A percentile compares a stretch with the other conserved stretches of the same genome.
Evolutionary conservation across 2,329 filamentous ascomycete genomes (phyloP).

Genomic region (Mycosphaerella sp.): DNA sequence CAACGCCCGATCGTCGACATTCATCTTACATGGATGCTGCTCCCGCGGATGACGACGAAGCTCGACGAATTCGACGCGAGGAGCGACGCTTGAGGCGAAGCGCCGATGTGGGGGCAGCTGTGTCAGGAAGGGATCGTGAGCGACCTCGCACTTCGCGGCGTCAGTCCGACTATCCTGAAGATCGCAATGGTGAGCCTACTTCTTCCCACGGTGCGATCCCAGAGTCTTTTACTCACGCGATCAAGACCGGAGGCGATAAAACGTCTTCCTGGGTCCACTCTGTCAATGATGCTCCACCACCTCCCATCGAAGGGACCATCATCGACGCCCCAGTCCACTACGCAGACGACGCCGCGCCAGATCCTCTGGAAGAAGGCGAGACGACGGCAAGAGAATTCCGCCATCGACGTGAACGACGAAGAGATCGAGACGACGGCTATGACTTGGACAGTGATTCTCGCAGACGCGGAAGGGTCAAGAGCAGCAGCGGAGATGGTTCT

Average conservation of each 20-base stretch:
- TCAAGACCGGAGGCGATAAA: conserved; percentile 40
- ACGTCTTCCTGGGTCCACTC: conserved; percentile 47
- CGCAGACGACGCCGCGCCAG: conserved; percentile 24
- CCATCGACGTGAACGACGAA: conserved; percentile 22
- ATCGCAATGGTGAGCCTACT: conserved; percentile 35
- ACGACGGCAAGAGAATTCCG: conserved; percentile 31
- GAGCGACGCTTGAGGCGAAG: conserved; percentile 40
- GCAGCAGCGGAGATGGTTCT: conserved; percentile 33
- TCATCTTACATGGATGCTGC: conserved; percentile 25
- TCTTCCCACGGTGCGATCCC: conserved; percentile 18
- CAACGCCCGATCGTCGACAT: conserved; percentile 28
- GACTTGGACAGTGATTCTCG: conserved; percentile 21
- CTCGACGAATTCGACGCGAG: conserved; percentile 38
- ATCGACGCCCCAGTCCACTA: conserved; percentile 38
- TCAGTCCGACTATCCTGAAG: conserved; percentile 27
- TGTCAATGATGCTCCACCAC: conserved; percentile 41
- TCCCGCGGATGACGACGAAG: conserved; percentile 31
- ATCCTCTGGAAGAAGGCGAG: conserved; percentile 25
- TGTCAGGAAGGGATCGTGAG: conserved; percentile 26
- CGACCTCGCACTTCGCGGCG: conserved; percentile 29
- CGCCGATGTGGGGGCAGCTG: conserved; percentile 31
- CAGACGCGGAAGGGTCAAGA: conserved; percentile 23
- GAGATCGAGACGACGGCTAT: conserved; percentile 22
- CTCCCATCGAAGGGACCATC: conserved; percentile 43
- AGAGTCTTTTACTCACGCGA: conserved; percentile 26